Percentiles rank a stretch among this genome's conserved stretches.
Conservation (phyloP, 176 grass and related monocot genomes). For the Eleusine indica region DNA sequence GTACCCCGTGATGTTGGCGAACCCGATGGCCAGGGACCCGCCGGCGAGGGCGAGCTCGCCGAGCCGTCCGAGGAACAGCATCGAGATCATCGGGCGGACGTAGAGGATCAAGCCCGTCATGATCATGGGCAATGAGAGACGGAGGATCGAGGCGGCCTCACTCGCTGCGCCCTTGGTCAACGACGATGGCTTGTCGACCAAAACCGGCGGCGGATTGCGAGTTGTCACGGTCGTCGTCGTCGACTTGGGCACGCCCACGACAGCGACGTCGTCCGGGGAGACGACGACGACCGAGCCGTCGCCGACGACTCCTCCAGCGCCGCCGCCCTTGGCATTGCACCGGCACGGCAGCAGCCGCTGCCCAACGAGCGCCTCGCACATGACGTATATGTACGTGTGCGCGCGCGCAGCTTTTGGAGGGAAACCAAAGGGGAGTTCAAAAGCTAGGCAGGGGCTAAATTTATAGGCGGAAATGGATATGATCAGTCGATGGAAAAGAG, state of each 20-base stretch:
- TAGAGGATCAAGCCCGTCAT: constrained; percentile 86
- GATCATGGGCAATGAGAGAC: constrained; percentile 76
- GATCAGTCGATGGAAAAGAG: constrained; percentile 45
- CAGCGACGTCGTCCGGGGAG: constrained; percentile 2
- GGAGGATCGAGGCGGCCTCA: constrained; percentile 39
- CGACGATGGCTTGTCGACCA: constrained; percentile 31
- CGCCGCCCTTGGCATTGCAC: constrained; percentile 38
- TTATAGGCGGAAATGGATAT: constrained; percentile 45
- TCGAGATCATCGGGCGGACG: constrained; percentile 90
- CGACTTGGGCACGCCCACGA: background rate
- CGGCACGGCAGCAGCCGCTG: constrained; percentile 12
- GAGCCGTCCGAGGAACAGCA: constrained; percentile 87
- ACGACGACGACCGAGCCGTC: background rate
- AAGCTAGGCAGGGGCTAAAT: constrained; percentile 9
- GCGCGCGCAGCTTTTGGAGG: constrained; percentile 39
- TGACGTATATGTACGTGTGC: constrained; percentile 24
- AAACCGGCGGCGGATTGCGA: constrained; percentile 9
- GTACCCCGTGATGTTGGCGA: constrained; percentile 96
- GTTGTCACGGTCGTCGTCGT: background rate
- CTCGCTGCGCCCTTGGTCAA: constrained; percentile 23
- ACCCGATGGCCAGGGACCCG: constrained; percentile 88
- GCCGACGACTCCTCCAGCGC: background rate
- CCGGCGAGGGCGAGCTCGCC: constrained; percentile 86
- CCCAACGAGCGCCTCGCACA: constrained; percentile 46
- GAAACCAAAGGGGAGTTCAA: constrained; percentile 29